These are phyloP conservation scores for Candida glucosophila DNA, from an alignment of 1,139 yeast genomes.

Conservation along the genomic window DNA sequence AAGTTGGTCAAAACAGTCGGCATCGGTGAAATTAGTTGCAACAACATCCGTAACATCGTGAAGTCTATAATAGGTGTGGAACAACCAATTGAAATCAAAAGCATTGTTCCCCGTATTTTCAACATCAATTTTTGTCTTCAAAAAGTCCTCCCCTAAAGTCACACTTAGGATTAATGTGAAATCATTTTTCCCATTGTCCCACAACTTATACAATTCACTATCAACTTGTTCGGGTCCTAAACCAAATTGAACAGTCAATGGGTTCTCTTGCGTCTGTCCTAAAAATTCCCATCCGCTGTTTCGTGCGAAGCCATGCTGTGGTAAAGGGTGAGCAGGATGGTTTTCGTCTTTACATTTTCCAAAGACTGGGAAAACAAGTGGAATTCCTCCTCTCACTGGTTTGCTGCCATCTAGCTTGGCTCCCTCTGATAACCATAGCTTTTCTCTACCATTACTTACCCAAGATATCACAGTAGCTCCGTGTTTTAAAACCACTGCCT, in stretches of 20 bases:
- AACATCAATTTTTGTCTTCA: slow-evolving; percentile 67
- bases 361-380: slow-evolving; percentile 90
- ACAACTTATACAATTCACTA: slow-evolving; percentile 47
- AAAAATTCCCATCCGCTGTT: slow-evolving; percentile 85
- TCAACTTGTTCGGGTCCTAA: slow-evolving; percentile 77
- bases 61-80: slow-evolving; percentile 82
- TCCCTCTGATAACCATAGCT: slow-evolving; percentile 52
- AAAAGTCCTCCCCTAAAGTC: slow-evolving; percentile 40
- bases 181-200: slow-evolving; percentile 47
- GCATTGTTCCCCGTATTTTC: slow-evolving; percentile 54
- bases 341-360: slow-evolving; percentile 50
- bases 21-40: slow-evolving; percentile 71
- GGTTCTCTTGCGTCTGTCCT: slow-evolving; percentile 57
- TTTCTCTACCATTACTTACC: slow-evolving; percentile 61
- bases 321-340: slow-evolving; percentile 44
- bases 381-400: slow-evolving; percentile 96
- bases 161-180: slow-evolving; percentile 73
- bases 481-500: slow-evolving; percentile 61
- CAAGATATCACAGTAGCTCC: slow-evolving; percentile 90
- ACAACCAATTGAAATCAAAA: slow-evolving; percentile 87
- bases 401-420: slow-evolving; percentile 85
- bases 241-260: slow-evolving; percentile 78
- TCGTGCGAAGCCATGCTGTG: slow-evolving; percentile 96
- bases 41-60: slow-evolving; percentile 70
- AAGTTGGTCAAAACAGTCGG: slow-evolving; percentile 67